Conservation (phyloP, 2,329 filamentous ascomycete genomes). For the Colletotrichum sansevieriae region DNA sequence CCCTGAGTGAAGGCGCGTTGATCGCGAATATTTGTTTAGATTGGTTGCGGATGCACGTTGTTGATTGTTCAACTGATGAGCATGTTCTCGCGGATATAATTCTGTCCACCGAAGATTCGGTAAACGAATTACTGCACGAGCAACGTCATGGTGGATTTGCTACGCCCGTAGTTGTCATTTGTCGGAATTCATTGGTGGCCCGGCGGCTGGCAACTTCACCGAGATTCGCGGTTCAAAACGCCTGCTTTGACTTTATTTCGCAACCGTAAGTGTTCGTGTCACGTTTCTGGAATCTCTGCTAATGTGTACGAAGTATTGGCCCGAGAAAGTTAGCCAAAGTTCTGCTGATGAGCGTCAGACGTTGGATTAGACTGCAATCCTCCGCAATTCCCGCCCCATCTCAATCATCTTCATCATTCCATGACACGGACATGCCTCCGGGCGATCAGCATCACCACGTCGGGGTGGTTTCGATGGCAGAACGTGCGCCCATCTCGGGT, state of each 20-base stretch:
- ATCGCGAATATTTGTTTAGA: constrained; percentile 48
- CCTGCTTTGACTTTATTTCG: constrained; percentile 53
- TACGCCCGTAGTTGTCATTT: constrained; percentile 48
- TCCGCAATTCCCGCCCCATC: not conserved
- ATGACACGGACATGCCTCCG: too few species aligned
- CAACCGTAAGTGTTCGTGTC: constrained; percentile 49
- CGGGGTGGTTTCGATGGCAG: too few species aligned
- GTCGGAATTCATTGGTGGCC: constrained; percentile 48
- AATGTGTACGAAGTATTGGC: constrained; percentile 43
- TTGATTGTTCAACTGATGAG: constrained; percentile 33
- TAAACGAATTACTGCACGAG: constrained; percentile 8
- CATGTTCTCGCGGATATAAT: constrained; percentile 46
- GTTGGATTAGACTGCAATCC: constrained; percentile 45
- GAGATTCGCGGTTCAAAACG: constrained; percentile 30
- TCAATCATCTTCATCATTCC: too few species aligned
- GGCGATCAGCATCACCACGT: too few species aligned
- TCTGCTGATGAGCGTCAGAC: constrained; percentile 46
- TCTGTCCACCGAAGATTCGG: constrained; percentile 42
- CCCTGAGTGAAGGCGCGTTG: constrained; percentile 40
- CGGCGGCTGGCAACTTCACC: constrained; percentile 44
- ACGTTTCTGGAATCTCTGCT: not conserved
- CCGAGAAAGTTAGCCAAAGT: constrained; percentile 54
- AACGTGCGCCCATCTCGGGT: too few species aligned
- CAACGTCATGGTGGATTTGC: not conserved
- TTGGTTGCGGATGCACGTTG: constrained; percentile 51